Conservation (phyloP, 192 early-diverging fungal species). For the Geosiphon pyriformis region DNA sequence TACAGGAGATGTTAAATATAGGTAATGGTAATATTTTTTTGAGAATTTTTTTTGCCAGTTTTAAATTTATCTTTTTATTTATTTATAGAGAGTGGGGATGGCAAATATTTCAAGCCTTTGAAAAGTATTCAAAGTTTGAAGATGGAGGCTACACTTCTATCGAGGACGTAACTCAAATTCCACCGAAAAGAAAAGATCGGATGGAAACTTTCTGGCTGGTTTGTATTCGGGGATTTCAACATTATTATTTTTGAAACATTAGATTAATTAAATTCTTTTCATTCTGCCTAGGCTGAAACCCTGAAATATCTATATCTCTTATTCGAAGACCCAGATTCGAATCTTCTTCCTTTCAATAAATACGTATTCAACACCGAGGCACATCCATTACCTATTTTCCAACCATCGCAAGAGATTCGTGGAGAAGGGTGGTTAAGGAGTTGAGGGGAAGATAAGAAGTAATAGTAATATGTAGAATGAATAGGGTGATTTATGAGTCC, state of each 20-base stretch:
- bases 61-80: not conserved
- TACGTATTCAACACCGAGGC: slow-evolving; percentile 96
- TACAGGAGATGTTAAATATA: slow-evolving; percentile 79
- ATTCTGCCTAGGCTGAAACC: slow-evolving; percentile 77
- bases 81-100: slow-evolving; percentile 67
- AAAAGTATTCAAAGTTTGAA: slow-evolving; percentile 65
- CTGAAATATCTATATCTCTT: slow-evolving; percentile 93
- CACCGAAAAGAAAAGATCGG: slow-evolving; percentile 50
- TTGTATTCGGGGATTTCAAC: not conserved
- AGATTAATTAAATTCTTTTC: not conserved
- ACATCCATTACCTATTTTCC: slow-evolving; percentile 73
- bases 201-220: slow-evolving; percentile 81
- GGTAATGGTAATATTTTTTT: slow-evolving; percentile 40
- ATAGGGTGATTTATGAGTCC: too few relatives aligned
- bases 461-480: too few relatives aligned
- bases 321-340: slow-evolving; percentile 57
- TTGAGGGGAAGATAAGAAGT: too few relatives aligned
- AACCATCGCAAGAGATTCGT: slow-evolving; percentile 24
- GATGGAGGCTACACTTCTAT: slow-evolving; percentile 56
- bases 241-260: not conserved
- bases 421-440: slow-evolving; percentile 11
- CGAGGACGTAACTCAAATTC: slow-evolving; percentile 49
- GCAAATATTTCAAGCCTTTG: slow-evolving; percentile 83
- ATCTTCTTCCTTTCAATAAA: slow-evolving; percentile 64
- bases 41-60: not conserved